These are phyloP conservation scores for Dendrostoma leiphaemia DNA, from an alignment of 2,329 filamentous ascomycete species.

Conservation along the genomic window DNA sequence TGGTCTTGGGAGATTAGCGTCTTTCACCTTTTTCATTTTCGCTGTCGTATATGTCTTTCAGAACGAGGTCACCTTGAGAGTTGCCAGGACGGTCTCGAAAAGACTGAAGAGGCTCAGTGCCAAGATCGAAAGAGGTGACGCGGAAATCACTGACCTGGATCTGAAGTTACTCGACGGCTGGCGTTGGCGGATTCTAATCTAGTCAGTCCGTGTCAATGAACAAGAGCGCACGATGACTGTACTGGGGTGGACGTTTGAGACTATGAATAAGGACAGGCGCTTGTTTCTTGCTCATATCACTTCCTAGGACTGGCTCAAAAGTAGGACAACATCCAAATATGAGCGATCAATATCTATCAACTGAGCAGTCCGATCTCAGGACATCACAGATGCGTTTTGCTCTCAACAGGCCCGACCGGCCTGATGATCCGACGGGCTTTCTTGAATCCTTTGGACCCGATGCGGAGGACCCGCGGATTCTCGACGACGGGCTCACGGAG, in stretches of 20 bases:
- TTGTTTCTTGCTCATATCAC: background rate
- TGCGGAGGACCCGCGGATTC: background rate
- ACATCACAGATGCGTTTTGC: background rate
- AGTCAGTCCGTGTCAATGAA: slow-evolving; percentile 28
- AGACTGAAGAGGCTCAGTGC: slow-evolving; percentile 46
- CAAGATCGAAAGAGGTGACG: slow-evolving; percentile 47
- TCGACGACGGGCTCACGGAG: background rate
- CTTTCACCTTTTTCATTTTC: slow-evolving; percentile 53
- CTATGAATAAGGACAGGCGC: background rate
- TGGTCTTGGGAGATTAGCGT: slow-evolving; percentile 45
- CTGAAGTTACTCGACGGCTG: slow-evolving; percentile 50
- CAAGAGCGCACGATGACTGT: background rate
- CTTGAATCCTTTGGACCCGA: background rate
- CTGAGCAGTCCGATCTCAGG: background rate
- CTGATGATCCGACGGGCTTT: background rate
- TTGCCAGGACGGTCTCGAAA: slow-evolving; percentile 50
- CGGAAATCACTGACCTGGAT: slow-evolving; percentile 46
- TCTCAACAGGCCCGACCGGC: background rate
- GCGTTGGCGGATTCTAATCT: slow-evolving; percentile 55
- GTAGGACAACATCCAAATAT: background rate
- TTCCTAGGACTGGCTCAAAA: too few species aligned
- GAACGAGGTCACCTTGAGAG: slow-evolving; percentile 56
- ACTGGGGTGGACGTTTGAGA: too few species aligned
- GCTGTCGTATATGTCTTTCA: slow-evolving; percentile 57
- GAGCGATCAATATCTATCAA: background rate